A percentile compares a stretch with the other conserved stretches of the same genome.
Evolutionary conservation across 2,329 filamentous ascomycete genomes (phyloP).

Genomic region (Curvularia sp.): DNA sequence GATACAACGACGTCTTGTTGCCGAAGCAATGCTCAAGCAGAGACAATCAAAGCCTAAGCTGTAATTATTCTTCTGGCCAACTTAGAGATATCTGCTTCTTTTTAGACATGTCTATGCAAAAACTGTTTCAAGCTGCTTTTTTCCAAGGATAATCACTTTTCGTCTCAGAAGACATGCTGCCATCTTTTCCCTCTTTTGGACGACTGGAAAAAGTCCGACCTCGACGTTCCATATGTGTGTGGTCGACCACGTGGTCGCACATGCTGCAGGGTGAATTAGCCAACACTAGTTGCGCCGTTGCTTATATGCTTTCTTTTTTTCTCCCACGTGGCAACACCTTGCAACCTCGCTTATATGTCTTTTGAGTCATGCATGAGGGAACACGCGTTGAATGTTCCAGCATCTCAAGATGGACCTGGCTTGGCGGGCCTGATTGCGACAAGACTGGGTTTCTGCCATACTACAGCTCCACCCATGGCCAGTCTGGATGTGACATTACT

Average conservation of each 20-base stretch:
- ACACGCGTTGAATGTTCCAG: conserved; percentile 16
- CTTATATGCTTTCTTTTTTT: conserved; percentile 10
- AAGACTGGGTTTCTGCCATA: conserved; percentile 7
- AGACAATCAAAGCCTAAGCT: conserved; percentile 63
- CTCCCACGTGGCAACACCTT: conserved; percentile 7
- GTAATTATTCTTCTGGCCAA: conserved; percentile 39
- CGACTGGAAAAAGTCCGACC: conserved; percentile 10
- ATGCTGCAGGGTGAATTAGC: conserved; percentile 18
- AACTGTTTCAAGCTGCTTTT: neutral
- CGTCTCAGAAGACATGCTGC: conserved; percentile 13
- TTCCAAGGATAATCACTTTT: neutral
- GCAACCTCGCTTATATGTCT: conserved; percentile 3
- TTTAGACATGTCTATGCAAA: conserved; percentile 8
- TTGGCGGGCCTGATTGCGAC: conserved; percentile 8
- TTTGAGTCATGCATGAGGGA: conserved; percentile 8
- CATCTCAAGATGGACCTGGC: conserved; percentile 12
- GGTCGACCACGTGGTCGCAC: conserved; percentile 14
- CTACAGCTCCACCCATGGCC: conserved; percentile 1
- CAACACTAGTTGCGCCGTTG: conserved; percentile 10
- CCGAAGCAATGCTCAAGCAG: conserved; percentile 80
- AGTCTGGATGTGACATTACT: conserved; percentile 8
- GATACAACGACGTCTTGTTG: conserved; percentile 85
- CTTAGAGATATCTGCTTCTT: conserved; percentile 1
- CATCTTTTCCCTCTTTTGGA: conserved; percentile 1
- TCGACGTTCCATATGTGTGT: conserved; percentile 12